Evolutionary conservation across 306 rosid species (phyloP).

Genomic region (Prosopis cineraria): DNA sequence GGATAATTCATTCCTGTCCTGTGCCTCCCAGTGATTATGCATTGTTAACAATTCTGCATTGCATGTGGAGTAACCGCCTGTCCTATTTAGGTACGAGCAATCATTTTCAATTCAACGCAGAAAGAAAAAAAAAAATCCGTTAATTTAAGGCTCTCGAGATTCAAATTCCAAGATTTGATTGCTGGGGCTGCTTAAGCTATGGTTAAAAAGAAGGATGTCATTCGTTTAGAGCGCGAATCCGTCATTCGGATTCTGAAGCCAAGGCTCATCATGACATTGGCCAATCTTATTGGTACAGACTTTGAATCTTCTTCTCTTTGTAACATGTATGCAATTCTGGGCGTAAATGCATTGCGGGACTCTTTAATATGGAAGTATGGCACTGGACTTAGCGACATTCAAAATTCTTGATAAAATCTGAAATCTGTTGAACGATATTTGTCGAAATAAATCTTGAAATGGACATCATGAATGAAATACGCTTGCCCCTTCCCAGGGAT

Average conservation of each 20-base stretch:
- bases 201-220: slow-evolving; percentile 55
- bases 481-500: background rate
- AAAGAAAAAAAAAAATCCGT: background rate
- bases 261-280: slow-evolving; percentile 73
- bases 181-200: slow-evolving; percentile 8
- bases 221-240: slow-evolving; percentile 88
- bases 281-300: slow-evolving; percentile 75
- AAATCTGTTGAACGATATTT: background rate
- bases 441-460: background rate
- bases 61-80: background rate
- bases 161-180: background rate
- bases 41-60: background rate
- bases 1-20: background rate
- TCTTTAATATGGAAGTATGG: slow-evolving; percentile 3
- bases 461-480: background rate
- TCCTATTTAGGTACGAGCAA: background rate
- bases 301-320: background rate
- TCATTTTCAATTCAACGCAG: slow-evolving; percentile 4
- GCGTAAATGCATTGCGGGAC: slow-evolving; percentile 1
- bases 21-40: background rate
- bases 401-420: background rate
- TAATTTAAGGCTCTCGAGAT: background rate
- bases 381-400: background rate
- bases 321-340: background rate
- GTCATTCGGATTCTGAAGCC: slow-evolving; percentile 91